Evolutionary conservation across 2,329 filamentous ascomycete species (phyloP).

Genomic region (Verticillium dahliae): DNA sequence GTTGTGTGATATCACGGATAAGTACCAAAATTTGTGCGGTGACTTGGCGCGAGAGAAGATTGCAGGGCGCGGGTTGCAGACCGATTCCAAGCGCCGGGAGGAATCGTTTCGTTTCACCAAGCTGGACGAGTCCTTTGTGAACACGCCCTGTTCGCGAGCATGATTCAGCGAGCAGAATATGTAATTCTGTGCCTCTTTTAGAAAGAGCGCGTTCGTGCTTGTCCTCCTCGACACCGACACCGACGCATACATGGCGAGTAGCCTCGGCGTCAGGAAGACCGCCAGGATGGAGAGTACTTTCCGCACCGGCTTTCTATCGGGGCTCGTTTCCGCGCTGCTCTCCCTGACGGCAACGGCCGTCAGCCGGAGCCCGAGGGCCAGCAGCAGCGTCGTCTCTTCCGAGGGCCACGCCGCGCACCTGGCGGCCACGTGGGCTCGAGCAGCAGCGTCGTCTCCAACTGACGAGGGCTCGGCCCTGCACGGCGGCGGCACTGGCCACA

Average conservation of each 20-base stretch:
- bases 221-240: slow-evolving; percentile 9
- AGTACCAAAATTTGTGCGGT: background rate
- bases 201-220: slow-evolving; percentile 4
- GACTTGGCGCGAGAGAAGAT: background rate
- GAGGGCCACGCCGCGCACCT: background rate
- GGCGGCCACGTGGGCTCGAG: background rate
- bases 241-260: slow-evolving; percentile 6
- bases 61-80: background rate
- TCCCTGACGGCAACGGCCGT: background rate
- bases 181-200: background rate
- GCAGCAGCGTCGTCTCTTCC: background rate
- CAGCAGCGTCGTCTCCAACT: background rate
- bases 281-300: background rate
- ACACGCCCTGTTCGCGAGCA: background rate
- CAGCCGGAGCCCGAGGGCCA: background rate
- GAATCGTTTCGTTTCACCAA: background rate
- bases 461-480: background rate
- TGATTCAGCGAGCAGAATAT: background rate
- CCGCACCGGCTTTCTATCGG: background rate
- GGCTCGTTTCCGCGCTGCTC: background rate
- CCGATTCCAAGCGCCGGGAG: background rate
- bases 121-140: background rate
- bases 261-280: background rate
- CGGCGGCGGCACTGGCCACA: background rate
- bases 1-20: background rate